Evolutionary conservation across 768 basidiomycete genomes (phyloP).

Genomic region (Trametes gibbosa): DNA sequence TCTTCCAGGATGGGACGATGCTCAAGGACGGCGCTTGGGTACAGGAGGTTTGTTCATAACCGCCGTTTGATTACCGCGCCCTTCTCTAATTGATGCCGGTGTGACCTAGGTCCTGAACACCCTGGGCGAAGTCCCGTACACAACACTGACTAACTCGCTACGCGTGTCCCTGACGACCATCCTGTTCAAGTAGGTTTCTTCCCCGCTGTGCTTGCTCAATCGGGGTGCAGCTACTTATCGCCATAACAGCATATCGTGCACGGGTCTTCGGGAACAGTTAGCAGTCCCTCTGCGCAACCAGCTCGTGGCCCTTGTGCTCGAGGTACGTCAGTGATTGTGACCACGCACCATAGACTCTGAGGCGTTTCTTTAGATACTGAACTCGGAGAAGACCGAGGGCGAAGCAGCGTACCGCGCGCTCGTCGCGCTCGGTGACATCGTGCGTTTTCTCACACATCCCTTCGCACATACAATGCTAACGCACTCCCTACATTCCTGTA

Average conservation of each 20-base stretch:
- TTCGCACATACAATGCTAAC: background rate
- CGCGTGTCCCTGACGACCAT: slow-evolving; percentile 79
- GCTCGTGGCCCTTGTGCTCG: slow-evolving; percentile 29
- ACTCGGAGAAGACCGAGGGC: slow-evolving; percentile 52
- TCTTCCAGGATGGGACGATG: slow-evolving; percentile 55
- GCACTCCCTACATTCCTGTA: slow-evolving; percentile 25
- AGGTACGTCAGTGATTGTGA: slow-evolving; percentile 34
- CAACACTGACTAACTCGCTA: slow-evolving; percentile 61
- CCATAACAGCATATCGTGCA: slow-evolving; percentile 57
- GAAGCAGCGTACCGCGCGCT: slow-evolving; percentile 71
- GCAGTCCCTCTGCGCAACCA: slow-evolving; percentile 25
- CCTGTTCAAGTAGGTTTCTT: slow-evolving; percentile 73
- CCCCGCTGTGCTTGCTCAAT: background rate
- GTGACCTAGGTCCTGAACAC: slow-evolving; percentile 53
- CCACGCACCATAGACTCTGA: background rate
- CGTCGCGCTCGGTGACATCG: slow-evolving; percentile 73
- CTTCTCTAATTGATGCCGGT: background rate
- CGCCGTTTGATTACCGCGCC: slow-evolving; percentile 5
- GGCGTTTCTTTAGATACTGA: slow-evolving; percentile 42
- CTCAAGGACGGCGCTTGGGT: slow-evolving; percentile 50
- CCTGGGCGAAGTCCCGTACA: slow-evolving; percentile 50
- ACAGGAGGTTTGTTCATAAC: slow-evolving; percentile 41
- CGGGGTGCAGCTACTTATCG: slow-evolving; percentile 10
- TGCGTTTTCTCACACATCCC: slow-evolving; percentile 25
- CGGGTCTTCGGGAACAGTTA: slow-evolving; percentile 44